A percentile compares a stretch with the other conserved stretches of the same genome.
Conservation (phyloP, 1,284 basidiomycete species). For the Kwoniella shivajii region DNA sequence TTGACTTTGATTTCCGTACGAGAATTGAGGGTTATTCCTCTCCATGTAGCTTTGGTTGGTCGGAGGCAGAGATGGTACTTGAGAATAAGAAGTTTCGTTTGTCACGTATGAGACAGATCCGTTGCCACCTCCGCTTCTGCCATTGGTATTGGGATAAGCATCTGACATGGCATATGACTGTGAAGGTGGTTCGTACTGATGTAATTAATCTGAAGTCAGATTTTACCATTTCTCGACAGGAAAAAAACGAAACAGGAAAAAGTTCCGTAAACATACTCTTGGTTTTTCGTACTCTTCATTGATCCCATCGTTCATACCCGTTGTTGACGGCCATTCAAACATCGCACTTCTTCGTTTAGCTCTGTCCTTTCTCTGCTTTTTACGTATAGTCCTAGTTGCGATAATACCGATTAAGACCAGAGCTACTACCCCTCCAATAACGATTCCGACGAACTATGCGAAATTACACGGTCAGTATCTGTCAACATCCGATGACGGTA, state of each 20-base stretch:
- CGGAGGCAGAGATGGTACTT: constrained; percentile 3
- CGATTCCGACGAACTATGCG: constrained; percentile 46
- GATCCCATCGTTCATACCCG: constrained; percentile 39
- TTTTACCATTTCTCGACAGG: neutral
- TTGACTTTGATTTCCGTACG: constrained; percentile 11
- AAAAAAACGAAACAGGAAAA: neutral
- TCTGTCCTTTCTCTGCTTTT: constrained; percentile 35
- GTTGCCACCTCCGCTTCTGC: neutral
- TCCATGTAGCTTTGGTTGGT: constrained; percentile 11
- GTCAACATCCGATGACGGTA: too few species aligned
- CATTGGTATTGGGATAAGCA: constrained; percentile 14
- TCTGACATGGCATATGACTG: constrained; percentile 42
- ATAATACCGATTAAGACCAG: constrained; percentile 34
- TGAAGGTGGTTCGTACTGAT: constrained; percentile 36
- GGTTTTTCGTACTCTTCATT: constrained; percentile 43
- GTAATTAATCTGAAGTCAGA: neutral
- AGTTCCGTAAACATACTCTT: constrained; percentile 22
- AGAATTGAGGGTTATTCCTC: constrained; percentile 16
- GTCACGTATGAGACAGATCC: constrained; percentile 12
- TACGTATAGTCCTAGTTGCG: constrained; percentile 35
- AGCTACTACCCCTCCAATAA: constrained; percentile 41
- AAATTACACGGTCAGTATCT: too few species aligned
- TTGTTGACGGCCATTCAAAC: constrained; percentile 46
- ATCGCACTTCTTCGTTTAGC: constrained; percentile 41
- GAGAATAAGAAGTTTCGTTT: constrained; percentile 10